Evolutionary conservation across 306 rosid species (phyloP), one percentile per base, ranked within the genome.

Genomic region (Gastrolobium bilobum): DNA sequence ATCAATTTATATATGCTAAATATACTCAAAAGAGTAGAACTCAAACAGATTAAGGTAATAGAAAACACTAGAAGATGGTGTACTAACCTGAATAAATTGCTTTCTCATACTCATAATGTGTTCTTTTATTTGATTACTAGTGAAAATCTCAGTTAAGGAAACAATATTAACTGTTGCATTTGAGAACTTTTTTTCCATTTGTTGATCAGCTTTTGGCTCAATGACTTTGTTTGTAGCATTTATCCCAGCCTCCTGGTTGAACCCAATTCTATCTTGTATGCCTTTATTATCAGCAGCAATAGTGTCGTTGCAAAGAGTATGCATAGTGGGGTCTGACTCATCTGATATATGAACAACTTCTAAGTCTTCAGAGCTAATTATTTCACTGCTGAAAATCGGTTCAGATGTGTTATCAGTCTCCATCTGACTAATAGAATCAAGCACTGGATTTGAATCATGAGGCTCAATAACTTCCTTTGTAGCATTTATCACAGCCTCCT

Each of bases 81-180:
- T 54, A 79, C 77, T 79, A 10, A 82, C 94, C 88, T 87, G 81
- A 71, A 13, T 79, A 82, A 30, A 15, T n/a, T 59, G n/a, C n/a
- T n/a, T n/a, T n/a, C n/a, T n/a, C n/a, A n/a, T 34, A 80, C 88
- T 84, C 42, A 3, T 43, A 38, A 89, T 71, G 67, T 87, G 93
- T 68, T 85, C 83, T 53, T 4, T 75, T 59, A 91, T 75, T 76
- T 78, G 77, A 67, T 78, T 71, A 15, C 4, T 29, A 51, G 87
- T 75, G 77, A 87, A 84, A 47, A 34, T 4, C 35, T 87, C 89
- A 30, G 63, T 50, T 58, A 84, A 64, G 71, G 88, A 77, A 78
- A 73, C 75, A 76, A 31, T 14, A 39, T 62, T 69, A 58, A 8
- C 51, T 11, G 33, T 76, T 35, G 33, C 9, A 31, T 66, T 40